Base-by-base conservation (phyloP, 768 basidiomycete genomes). In the Russula foetens region DNA sequence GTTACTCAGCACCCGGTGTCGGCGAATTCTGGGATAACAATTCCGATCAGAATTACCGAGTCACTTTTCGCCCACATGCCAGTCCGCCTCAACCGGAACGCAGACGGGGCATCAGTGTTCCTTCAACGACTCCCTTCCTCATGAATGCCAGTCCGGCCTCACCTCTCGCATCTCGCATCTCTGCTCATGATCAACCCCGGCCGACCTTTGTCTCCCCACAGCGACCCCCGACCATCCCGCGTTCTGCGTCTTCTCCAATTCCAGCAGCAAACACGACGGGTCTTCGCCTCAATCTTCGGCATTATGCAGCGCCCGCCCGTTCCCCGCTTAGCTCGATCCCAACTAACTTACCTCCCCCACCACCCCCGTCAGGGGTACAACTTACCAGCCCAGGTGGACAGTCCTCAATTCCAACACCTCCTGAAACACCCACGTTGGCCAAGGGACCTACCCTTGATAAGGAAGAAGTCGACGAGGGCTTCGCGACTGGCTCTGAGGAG, bases 21-120 rank as follows among this genome's bases (percentile, higher is more conserved):
- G 81, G 78, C 19, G 95, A 98, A 75, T 89, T 87, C 80, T 98
- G 96, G 96, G 96, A 98, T 74, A 95, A 93, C 70, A 96, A 96
- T 66, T 73, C 66, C 3, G 86, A 85, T 0, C 64, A 70, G 63
- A 95, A 98, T 70, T 98, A 95, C 75, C 75, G 80, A 26, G 74
- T 97, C 54, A 77, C 73, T 26, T 98, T 98, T 73, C 71, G 73
- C 17, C 15, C 59, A 4, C 67, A 68, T 41, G 59, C 68, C 31
- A 51, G 35, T 26, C 60, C 55, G 46, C 29, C 6, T 9, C 59
- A 56, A 26, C 60, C 60, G 12, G 55, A 62, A 29, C 63, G 54
- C 55, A 62, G 35, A 28, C 63, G 59, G 21, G 45, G 59, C 7
- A 5, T 33, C 5, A 43, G 44, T 6, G 39, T n/a, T 7, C 60